Percentiles rank a stretch among this genome's conserved stretches.
These are phyloP conservation scores for Geranomyces variabilis DNA, from an alignment of 192 early-diverging fungal species.

Conservation along the genomic window DNA sequence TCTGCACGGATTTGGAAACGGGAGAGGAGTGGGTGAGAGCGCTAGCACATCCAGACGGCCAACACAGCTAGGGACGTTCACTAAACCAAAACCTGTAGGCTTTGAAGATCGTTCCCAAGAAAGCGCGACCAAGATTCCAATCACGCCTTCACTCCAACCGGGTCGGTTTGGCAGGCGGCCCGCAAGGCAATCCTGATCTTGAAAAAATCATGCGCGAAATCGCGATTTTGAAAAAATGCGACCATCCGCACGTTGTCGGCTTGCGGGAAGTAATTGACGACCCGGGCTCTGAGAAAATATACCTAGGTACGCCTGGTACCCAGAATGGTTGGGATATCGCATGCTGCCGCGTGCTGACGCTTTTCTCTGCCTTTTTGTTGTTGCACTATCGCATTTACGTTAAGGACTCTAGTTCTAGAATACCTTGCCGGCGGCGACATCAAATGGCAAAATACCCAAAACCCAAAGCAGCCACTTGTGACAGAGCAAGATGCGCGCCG, in stretches of 20 bases:
- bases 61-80: background rate
- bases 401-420: slow-evolving; percentile 65
- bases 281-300: slow-evolving; percentile 86
- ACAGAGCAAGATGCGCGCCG: slow-evolving; percentile 63
- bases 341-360: slow-evolving; percentile 11
- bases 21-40: slow-evolving; percentile 73
- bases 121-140: slow-evolving; percentile 55
- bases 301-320: slow-evolving; percentile 67
- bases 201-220: slow-evolving; percentile 94
- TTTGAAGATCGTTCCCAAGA: slow-evolving; percentile 72
- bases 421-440: slow-evolving; percentile 94
- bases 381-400: slow-evolving; percentile 6
- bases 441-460: slow-evolving; percentile 68
- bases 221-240: slow-evolving; percentile 94
- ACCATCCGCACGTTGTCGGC: slow-evolving; percentile 88
- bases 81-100: slow-evolving; percentile 44
- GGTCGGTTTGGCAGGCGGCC: slow-evolving; percentile 23
- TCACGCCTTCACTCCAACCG: slow-evolving; percentile 53
- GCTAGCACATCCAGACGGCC: background rate
- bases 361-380: slow-evolving; percentile 11
- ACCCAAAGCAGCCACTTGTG: slow-evolving; percentile 63
- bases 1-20: slow-evolving; percentile 79
- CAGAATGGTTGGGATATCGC: no score
- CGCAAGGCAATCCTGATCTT: slow-evolving; percentile 59
- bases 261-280: slow-evolving; percentile 96